These are phyloP conservation scores for Gliomastix tumulicola DNA, from an alignment of 2,329 filamentous ascomycete species.

Conservation along the genomic window DNA sequence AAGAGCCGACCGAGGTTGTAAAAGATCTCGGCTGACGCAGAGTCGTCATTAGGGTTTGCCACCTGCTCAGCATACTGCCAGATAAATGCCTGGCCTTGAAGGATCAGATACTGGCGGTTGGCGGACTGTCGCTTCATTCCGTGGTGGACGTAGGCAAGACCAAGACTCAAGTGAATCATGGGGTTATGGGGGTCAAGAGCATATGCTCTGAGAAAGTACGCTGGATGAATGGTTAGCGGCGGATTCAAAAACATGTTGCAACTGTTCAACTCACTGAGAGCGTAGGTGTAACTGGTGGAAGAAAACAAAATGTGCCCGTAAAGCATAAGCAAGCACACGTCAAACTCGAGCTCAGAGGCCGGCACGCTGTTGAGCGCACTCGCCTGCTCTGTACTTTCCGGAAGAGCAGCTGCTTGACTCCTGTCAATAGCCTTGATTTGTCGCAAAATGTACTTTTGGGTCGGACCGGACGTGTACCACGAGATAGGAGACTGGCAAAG, in stretches of 20 bases:
- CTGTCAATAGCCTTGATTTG: slow-evolving; percentile 92
- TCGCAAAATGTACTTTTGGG: slow-evolving; percentile 85
- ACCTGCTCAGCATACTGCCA: slow-evolving; percentile 25
- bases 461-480: slow-evolving; percentile 73
- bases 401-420: too few species aligned
- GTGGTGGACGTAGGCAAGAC: slow-evolving; percentile 80
- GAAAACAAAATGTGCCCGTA: slow-evolving; percentile 88
- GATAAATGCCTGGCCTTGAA: slow-evolving; percentile 79
- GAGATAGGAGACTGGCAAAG: slow-evolving; percentile 66
- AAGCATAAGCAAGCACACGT: slow-evolving; percentile 75
- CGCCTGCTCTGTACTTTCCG: too few species aligned
- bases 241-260: neutral
- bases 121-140: slow-evolving; percentile 83
- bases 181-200: slow-evolving; percentile 70
- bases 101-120: slow-evolving; percentile 80
- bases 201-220: slow-evolving; percentile 73
- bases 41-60: slow-evolving; percentile 1
- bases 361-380: too few species aligned
- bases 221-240: neutral
- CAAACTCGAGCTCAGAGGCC: slow-evolving; percentile 45
- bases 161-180: slow-evolving; percentile 74
- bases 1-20: slow-evolving; percentile 30
- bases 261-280: slow-evolving; percentile 56
- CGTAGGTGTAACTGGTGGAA: slow-evolving; percentile 75
- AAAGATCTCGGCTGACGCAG: slow-evolving; percentile 22